Base-by-base conservation (phyloP, 73 alveolate species). In the Stentor coeruleus region DNA sequence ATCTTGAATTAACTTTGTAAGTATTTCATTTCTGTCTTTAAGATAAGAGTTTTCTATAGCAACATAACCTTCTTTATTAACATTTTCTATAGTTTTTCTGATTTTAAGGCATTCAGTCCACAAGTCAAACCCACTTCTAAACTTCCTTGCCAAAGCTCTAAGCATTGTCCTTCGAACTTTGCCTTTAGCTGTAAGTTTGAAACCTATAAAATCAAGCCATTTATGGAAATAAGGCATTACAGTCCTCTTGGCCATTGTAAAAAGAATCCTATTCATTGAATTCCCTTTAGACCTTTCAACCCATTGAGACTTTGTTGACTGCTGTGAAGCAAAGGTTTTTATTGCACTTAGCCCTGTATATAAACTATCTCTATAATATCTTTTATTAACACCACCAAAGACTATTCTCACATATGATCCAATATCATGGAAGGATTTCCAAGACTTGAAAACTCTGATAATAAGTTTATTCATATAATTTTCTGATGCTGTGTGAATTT, bases 311-410 rank as follows among this genome's bases (percentile, higher is more conserved):
- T 66, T 37, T 2, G n/a, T 33, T 37, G 36, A 20, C 11, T 66
- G 79, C 40, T 20, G 49, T 20, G 14, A 11, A 11, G 79, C 79
- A 33, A 28, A 66, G 33, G 79, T 20, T 2, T 33, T 66, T 20
- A 66, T 66, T 11, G 79, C 79, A 26, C 49, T 40, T 40, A 66
- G n/a, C 15, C 79, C 79, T 28, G 79, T 20, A 33, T 20, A 66
- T 14, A 66, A 11, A 20, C 40, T 28, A 40, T 66, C 79, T 31
- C 79, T 66, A 33, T 66, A 66, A 33, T 66, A 66, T 26, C 79
- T 37, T 2, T 66, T 66, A 11, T 31, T 31, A 14, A 66, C 79
- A 28, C n/a, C 2, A 11, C 37, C 37, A 33, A 66, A 66, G 40
- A 66, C 79, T 20, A 20, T 40, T 28, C 49, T 33, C 42, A 66